Evolutionary conservation across 1,284 basidiomycete species (phyloP).

Genomic region (Cutaneotrichosporon curvatum): DNA sequence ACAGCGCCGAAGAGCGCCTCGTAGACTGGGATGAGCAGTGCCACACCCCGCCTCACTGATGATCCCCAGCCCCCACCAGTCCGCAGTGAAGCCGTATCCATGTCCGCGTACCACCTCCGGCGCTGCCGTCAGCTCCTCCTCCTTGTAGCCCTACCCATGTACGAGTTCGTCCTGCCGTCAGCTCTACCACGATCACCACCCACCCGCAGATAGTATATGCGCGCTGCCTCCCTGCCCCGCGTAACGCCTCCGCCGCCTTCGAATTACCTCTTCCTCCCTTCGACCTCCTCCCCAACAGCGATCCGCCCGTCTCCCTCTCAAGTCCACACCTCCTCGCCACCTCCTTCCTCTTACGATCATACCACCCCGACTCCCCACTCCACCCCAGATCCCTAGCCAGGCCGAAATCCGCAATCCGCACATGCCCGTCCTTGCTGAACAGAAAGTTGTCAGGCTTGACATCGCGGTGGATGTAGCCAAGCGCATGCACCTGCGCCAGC

Average conservation of each 20-base stretch:
- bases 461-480: constrained; percentile 95
- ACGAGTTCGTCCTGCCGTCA: constrained; percentile 61
- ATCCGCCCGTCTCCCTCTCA: too few species aligned
- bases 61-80: constrained; percentile 96
- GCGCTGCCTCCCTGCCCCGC: not conserved
- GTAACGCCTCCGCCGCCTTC: too few species aligned
- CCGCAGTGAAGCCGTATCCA: constrained; percentile 89
- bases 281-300: too few species aligned
- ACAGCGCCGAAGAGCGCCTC: constrained; percentile 87
- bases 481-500: constrained; percentile 84
- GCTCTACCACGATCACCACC: constrained; percentile 49
- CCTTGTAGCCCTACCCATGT: constrained; percentile 53
- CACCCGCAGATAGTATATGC: constrained; percentile 73
- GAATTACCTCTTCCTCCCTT: too few species aligned
- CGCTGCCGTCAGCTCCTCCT: constrained; percentile 27
- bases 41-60: constrained; percentile 50
- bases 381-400: constrained; percentile 60
- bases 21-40: constrained; percentile 25
- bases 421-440: constrained; percentile 85
- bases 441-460: constrained; percentile 97
- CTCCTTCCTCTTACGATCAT: constrained; percentile 84
- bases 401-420: constrained; percentile 92
- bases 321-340: constrained; percentile 7
- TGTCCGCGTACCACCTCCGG: constrained; percentile 80
- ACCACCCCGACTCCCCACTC: constrained; percentile 88